Conservation (phyloP, 345 rosid species). For the Brassica nigra region DNA sequence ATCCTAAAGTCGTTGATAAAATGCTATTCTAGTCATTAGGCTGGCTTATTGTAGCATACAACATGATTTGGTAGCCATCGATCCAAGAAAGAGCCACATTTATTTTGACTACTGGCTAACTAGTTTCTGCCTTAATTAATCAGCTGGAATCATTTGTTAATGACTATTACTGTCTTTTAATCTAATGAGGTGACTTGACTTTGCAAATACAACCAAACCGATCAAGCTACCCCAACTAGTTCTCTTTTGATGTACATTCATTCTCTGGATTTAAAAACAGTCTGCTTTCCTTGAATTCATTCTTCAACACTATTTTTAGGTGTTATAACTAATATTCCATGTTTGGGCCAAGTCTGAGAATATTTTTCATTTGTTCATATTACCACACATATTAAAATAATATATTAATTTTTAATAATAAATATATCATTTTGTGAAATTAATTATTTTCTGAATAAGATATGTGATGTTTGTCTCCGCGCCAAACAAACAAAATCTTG, state of each 20-base stretch:
- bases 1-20: slow-evolving; percentile 15
- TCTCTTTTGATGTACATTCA: too few relatives aligned
- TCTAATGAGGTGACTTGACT: background rate
- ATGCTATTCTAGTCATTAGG: slow-evolving; percentile 1
- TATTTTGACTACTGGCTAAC: background rate
- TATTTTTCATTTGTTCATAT: too few relatives aligned
- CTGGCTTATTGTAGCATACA: background rate
- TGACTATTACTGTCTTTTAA: background rate
- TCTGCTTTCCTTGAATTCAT: too few relatives aligned
- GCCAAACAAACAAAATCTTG: background rate
- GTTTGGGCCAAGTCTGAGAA: too few relatives aligned
- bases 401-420: too few relatives aligned
- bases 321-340: too few relatives aligned
- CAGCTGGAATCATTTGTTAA: background rate
- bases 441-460: background rate
- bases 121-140: background rate
- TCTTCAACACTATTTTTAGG: background rate
- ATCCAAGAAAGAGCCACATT: background rate
- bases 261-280: background rate
- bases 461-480: background rate
- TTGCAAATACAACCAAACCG: background rate
- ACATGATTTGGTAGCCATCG: background rate
- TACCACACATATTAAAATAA: too few relatives aligned
- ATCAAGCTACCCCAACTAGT: background rate
- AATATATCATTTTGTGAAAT: too few relatives aligned